phyloP scores from a whole-genome alignment of 352 stramenopile genomes.

The Blastocystis sp. region DNA sequence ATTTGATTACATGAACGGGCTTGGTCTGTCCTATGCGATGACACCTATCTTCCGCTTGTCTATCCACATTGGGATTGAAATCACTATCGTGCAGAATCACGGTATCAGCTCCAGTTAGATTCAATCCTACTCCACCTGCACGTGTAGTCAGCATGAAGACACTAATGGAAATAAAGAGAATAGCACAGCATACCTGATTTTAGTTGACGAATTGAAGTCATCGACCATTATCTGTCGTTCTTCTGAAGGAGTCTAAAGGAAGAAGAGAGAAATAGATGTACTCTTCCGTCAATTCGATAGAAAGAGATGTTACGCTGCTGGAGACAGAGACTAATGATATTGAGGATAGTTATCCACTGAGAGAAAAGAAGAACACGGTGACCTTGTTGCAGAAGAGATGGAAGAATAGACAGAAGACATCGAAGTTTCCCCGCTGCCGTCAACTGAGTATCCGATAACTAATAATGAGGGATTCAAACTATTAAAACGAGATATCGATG shows the following conservation, averaged over 20 bases:
- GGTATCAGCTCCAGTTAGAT: conserved; percentile 73
- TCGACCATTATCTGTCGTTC: background rate
- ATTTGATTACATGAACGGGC: conserved; percentile 85
- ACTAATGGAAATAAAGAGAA: conserved; percentile 73
- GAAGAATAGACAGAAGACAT: background rate
- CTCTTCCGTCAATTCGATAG: background rate
- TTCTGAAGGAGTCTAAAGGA: background rate
- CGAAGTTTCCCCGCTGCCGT: background rate
- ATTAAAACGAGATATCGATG: background rate
- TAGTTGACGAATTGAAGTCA: background rate
- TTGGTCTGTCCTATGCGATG: conserved; percentile 88
- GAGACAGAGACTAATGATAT: background rate
- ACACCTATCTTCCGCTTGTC: conserved; percentile 85
- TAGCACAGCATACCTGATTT: background rate
- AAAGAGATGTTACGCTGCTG: background rate
- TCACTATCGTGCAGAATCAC: conserved; percentile 77
- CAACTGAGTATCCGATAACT: background rate
- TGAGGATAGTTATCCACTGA: conserved; percentile 31
- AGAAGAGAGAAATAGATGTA: background rate
- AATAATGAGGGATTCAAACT: background rate
- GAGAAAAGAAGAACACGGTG: conserved; percentile 33
- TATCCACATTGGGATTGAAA: conserved; percentile 91
- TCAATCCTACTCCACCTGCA: conserved; percentile 95
- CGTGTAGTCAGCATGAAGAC: conserved; percentile 96
- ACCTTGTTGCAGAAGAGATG: background rate